These are phyloP conservation scores for Dillenia suffruticosa DNA, from an alignment of 164 flowering plant genomes.

Conservation along the genomic window DNA sequence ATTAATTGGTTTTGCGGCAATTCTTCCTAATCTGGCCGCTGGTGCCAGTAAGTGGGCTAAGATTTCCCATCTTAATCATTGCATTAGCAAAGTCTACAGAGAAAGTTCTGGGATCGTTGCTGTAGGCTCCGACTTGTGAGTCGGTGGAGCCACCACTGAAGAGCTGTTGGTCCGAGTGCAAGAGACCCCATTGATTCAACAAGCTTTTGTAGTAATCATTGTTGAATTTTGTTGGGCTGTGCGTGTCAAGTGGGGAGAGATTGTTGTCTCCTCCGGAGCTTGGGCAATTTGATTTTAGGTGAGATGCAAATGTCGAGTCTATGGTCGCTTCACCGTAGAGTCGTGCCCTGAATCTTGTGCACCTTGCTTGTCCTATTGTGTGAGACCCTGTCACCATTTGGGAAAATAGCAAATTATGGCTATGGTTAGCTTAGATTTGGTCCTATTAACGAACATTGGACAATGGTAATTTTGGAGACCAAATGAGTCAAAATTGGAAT, in stretches of 20 bases:
- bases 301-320: conserved; percentile 19
- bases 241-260: conserved; percentile 27
- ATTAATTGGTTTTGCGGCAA: conserved; percentile 24
- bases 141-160: conserved; percentile 36
- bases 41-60: conserved; percentile 34
- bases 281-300: conserved; percentile 22
- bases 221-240: conserved; percentile 25
- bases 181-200: conserved; percentile 25
- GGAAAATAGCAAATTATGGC: too few species aligned
- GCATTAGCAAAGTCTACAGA: conserved; percentile 29
- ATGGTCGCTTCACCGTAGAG: conserved; percentile 39
- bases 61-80: conserved; percentile 46
- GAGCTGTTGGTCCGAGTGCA: conserved; percentile 49
- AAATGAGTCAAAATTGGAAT: too few species aligned
- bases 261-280: conserved; percentile 26
- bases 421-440: too few species aligned
- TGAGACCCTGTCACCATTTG: conserved; percentile 28
- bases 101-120: conserved; percentile 18
- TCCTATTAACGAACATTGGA: too few species aligned
- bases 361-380: conserved; percentile 46
- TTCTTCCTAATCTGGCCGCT: conserved; percentile 31
- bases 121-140: conserved; percentile 23
- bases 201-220: conserved; percentile 30
- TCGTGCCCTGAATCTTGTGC: conserved; percentile 26
- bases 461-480: too few species aligned